Percentiles rank a stretch among this genome's conserved stretches.
phyloP scores from a whole-genome alignment of 257 asterid genomes.

The Fraxinus americana region DNA sequence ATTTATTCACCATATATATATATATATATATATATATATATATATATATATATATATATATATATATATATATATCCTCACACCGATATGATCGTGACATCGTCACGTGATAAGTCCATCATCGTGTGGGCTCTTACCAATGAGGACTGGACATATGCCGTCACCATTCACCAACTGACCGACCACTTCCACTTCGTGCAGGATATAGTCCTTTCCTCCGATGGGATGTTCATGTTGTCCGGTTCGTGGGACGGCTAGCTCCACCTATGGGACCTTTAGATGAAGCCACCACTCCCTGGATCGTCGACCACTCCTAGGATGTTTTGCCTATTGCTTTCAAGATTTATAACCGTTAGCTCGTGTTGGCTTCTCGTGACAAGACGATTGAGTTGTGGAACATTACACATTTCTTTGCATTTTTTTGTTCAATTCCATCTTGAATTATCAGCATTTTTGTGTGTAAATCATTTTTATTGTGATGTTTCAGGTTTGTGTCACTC shows the following conservation, averaged over 20 bases:
- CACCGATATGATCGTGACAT: conserved; percentile 31
- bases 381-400: conserved; percentile 30
- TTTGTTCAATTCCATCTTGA: no score
- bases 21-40: no score
- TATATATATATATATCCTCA: neutral
- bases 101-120: conserved; percentile 35
- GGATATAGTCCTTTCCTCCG: neutral
- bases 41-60: neutral
- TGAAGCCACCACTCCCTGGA: neutral
- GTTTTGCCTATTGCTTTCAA: neutral
- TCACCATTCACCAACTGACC: conserved; percentile 25
- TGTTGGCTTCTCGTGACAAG: conserved; percentile 31
- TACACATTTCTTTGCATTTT: no score
- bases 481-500: neutral
- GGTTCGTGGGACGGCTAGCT: conserved; percentile 1
- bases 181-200: conserved; percentile 13
- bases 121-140: conserved; percentile 28
- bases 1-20: neutral
- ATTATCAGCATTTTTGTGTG: no score
- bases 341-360: conserved; percentile 26
- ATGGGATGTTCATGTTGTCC: neutral
- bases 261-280: conserved; percentile 12
- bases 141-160: conserved; percentile 23
- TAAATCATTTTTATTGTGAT: no score
- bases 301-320: neutral